These are phyloP conservation scores for Mycogone perniciosa DNA, from an alignment of 2,329 filamentous ascomycete species.

Conservation along the genomic window DNA sequence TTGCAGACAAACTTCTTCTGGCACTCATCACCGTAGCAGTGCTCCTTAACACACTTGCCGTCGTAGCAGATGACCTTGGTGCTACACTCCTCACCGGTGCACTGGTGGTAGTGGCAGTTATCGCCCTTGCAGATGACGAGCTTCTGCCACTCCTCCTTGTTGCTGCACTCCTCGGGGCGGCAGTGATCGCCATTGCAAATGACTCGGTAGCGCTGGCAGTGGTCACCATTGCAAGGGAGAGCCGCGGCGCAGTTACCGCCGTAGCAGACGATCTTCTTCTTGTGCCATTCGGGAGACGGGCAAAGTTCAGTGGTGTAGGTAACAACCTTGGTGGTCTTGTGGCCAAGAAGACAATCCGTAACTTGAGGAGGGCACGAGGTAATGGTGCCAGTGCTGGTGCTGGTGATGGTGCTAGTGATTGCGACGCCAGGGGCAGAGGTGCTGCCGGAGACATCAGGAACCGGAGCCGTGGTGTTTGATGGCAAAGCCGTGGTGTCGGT, in stretches of 20 bases:
- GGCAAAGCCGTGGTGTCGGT: constrained; percentile 3
- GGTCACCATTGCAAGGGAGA: constrained; percentile 21
- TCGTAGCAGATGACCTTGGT: constrained; percentile 30
- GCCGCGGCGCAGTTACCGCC: constrained; percentile 27
- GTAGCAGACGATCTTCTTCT: constrained; percentile 31
- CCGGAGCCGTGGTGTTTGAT: not conserved
- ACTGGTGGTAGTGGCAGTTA: constrained; percentile 23
- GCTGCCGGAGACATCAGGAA: not conserved
- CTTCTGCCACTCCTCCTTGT: constrained; percentile 23
- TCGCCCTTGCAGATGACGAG: constrained; percentile 24
- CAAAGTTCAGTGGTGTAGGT: constrained; percentile 20
- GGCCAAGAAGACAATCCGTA: constrained; percentile 20
- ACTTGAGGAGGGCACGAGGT: constrained; percentile 23
- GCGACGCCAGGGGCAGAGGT: constrained; percentile 4
- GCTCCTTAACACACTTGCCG: constrained; percentile 24
- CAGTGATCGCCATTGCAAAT: constrained; percentile 26
- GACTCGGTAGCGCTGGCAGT: constrained; percentile 25
- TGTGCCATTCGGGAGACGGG: constrained; percentile 20
- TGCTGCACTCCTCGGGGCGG: constrained; percentile 20
- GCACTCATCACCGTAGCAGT: constrained; percentile 25
- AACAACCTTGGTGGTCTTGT: constrained; percentile 17
- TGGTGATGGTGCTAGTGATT: constrained; percentile 23
- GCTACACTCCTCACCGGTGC: constrained; percentile 20
- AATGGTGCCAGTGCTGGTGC: constrained; percentile 23
- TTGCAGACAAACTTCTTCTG: constrained; percentile 29